Evolutionary conservation across 306 rosid species (phyloP), one percentile per base, ranked within the genome.

Genomic region (Aeschynomene evenia): DNA sequence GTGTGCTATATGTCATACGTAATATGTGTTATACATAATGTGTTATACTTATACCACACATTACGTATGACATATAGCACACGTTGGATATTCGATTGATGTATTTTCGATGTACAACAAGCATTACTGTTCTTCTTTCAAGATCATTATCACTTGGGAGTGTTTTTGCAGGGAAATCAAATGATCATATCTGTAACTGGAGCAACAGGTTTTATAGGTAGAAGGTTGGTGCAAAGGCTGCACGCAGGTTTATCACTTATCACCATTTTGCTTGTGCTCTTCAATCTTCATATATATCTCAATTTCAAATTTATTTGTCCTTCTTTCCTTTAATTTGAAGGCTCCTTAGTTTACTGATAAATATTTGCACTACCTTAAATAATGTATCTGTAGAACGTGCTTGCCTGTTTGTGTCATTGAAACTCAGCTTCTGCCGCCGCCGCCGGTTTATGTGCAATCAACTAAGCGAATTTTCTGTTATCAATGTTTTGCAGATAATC

Each of bases 191-290:
- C 97, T 34, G 64, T 95, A 66, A 95, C 99, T 56, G 97, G 99
- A 81, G 99, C 97, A 51, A 95, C 99, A 6, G 99, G 99, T 52
- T 95, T 91, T 79, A 83, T 95, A 11, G 97, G 99, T 75, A 84
- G 70, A 84, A 85, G 91, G 78, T 80, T 95, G 86, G 99, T 95
- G 79, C 96, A 87, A 75, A 83, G 89, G 85, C 87, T 95, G 33
- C 86, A 81, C 18, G 86, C 95, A 85, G 99, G 99, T 95, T 55
- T 81, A 68, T 15, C 61, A 58, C 24, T 13, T 42, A 57, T 20
- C 15, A 48, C 29, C 31, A 50, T 76, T 51, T 51, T 68, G 48
- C 65, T 48, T 7, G 59, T 46, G 73, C 56, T 65, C 60, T n/a
- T n/a, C n/a, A n/a, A n/a, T n/a, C n/a, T n/a, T 60, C 26, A 5